Base-by-base conservation (phyloP, 768 basidiomycete species). In the Mycena epipterygia region DNA sequence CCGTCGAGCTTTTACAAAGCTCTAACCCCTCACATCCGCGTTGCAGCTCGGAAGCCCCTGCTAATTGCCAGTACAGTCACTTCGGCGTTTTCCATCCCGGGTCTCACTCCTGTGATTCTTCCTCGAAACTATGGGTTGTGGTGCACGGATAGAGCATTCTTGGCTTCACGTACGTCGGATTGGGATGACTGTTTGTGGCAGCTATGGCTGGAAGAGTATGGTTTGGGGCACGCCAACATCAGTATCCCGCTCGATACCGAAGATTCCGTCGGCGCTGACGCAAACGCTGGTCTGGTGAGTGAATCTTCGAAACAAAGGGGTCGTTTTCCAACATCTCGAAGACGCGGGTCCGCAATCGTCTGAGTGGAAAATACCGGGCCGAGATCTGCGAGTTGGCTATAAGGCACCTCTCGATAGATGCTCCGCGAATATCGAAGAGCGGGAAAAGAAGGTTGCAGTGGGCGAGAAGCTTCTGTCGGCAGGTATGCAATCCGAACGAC, bases 171-270 rank as follows among this genome's bases (percentile, higher is more conserved):
- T 25, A 68, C 73, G 1, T 77, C 83, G 5, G 89, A 91, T 67
- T 92, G 91, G 91, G 81, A 85, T 37, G 89, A 90, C 67, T 92
- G 91, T 76, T 78, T 91, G 17, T 92, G 91, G 90, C 88, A 89
- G 73, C 67, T 91, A 65, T 88, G 87, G 82, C 82, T 91, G 30
- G 87, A 89, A 64, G 85, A 82, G 63, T 85, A 84, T 39, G 90
- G 90, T 9, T 23, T 70, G 32, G 68, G 46, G 46, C 64, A 64
- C 29, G 30, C 42, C 48, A 69, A 57, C 41, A 29, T 70, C n/a
- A 74, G 64, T 60, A 23, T 67, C 58, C 16, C 44, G 35, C 33
- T 63, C 30, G 42, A 49, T 23, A 9, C 51, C 41, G 72, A 61
- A 29, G 51, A 53, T 7, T 27, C 6, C 19, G 44, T 49, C 32